Base-by-base conservation (phyloP, 1,284 basidiomycete species). In the Heliocybe sulcata region DNA sequence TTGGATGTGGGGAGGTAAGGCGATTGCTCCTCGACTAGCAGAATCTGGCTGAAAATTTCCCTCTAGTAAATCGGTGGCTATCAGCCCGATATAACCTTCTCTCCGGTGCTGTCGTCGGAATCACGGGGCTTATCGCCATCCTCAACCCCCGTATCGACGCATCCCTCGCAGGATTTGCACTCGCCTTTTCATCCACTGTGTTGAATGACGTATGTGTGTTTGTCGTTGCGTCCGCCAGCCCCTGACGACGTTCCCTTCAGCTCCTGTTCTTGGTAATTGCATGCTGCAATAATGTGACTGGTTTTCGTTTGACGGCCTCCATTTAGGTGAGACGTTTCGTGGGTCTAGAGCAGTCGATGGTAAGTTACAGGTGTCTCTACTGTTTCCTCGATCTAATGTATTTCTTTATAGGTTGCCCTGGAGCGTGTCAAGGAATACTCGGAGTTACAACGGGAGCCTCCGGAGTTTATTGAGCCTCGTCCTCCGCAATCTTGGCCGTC, bases 301-400 rank as follows among this genome's bases (percentile, higher is more conserved):
- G 16, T 20, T 19, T 35, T 27, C 57, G 20, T 59, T 54, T 42
- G 56, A 52, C 27, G 29, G 6, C n/a, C 4, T 20, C 6, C 16
- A 20, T 16, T 8, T 42, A 75, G 72, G 76, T 85, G 29, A 77
- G 85, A 35, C 78, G 85, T 49, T 90, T 87, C 61, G 92, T 95
- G 52, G 85, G 90, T 45, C 74, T 97, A 19, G 94, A 97, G 66
- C 92, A 97, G 68, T 87, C 87, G 20, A 94, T 97, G 92, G 93
- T 87, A 57, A 61, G 75, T 56, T 45, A 4, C 29, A 4, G 19
- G 16, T 11, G 35, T 26, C 45, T 35, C 22, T 51, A 54, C 25
- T 38, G 12, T 29, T 54, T 14, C 23, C 52, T 53, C 20, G 54
- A 45, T 54, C 42, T 29, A 55, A 35, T 42, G 38, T 25, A 49